A percentile compares a stretch with the other conserved stretches of the same genome.
These are phyloP conservation scores for Eimeria sp. DNA, from an alignment of 169 alveolate species.

Conservation along the genomic window DNA sequence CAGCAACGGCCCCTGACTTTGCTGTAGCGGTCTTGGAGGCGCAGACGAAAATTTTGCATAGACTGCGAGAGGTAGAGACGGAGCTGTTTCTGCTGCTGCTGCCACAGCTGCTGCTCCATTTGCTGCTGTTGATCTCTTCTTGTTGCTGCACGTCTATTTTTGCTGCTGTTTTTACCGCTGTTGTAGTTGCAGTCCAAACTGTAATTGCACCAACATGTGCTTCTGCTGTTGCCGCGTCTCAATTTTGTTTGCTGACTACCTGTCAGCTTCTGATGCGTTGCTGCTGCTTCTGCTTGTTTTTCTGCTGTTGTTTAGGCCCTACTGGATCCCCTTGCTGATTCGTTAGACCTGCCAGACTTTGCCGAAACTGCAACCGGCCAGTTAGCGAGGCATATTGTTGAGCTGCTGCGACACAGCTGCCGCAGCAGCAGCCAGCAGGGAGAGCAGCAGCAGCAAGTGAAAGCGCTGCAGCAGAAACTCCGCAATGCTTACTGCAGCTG, in stretches of 20 bases:
- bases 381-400: conserved; percentile 4
- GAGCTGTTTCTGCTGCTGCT: conserved; percentile 9
- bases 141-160: neutral
- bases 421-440: neutral
- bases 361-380: neutral
- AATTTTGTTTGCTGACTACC: neutral
- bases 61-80: conserved; percentile 36
- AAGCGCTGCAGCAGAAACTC: conserved; percentile 29
- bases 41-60: conserved; percentile 7
- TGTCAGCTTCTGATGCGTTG: neutral
- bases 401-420: conserved; percentile 53
- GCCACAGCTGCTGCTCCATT: conserved; percentile 8
- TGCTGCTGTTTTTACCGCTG: conserved; percentile 23
- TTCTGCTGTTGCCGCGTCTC: neutral
- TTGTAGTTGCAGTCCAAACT: conserved; percentile 15
- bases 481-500: conserved; percentile 38
- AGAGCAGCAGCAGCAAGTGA: conserved; percentile 26
- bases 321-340: conserved; percentile 56
- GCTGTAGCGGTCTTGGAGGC: conserved; percentile 58
- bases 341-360: neutral
- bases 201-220: neutral
- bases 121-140: neutral
- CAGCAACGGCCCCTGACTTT: conserved; percentile 31
- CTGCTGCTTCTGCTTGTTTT: conserved; percentile 15
- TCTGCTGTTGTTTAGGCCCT: conserved; percentile 31